These are phyloP conservation scores for Oryza punctata DNA, from an alignment of 176 grass and related monocot genomes.

Conservation along the genomic window DNA sequence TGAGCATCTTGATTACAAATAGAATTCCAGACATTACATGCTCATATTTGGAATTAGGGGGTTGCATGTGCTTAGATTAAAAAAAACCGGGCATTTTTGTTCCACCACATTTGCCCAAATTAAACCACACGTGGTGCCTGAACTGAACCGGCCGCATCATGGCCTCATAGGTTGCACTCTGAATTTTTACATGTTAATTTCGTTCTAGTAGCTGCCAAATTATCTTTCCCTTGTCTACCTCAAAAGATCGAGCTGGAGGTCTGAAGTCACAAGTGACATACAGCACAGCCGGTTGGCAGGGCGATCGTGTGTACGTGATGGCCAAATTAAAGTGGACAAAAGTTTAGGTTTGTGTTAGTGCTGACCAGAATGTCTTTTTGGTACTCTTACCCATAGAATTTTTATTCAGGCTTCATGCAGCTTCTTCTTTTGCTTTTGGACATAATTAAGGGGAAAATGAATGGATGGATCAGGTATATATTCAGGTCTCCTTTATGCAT, in stretches of 20 bases:
- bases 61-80: too few species aligned
- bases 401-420: background rate
- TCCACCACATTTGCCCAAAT: background rate
- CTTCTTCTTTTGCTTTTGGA: slow-evolving; percentile 8
- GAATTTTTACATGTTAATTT: background rate
- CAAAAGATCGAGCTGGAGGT: background rate
- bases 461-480: slow-evolving; percentile 5
- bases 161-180: background rate
- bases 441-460: slow-evolving; percentile 1
- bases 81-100: too few species aligned
- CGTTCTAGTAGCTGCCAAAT: background rate
- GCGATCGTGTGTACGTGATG: background rate
- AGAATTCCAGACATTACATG: too few species aligned
- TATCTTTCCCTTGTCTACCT: background rate
- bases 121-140: background rate
- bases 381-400: background rate
- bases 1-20: too few species aligned
- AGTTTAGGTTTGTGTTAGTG: slow-evolving; percentile 23
- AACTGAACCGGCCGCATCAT: background rate
- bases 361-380: background rate
- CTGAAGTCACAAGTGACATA: slow-evolving; percentile 24
- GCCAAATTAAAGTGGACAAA: slow-evolving; percentile 1
- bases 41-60: too few species aligned
- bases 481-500: slow-evolving; percentile 5
- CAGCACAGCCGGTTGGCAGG: slow-evolving; percentile 9